A percentile compares a stretch with the other conserved stretches of the same genome.
Conservation (phyloP, 495 filamentous ascomycete species). For the Xylaria palmicola region DNA sequence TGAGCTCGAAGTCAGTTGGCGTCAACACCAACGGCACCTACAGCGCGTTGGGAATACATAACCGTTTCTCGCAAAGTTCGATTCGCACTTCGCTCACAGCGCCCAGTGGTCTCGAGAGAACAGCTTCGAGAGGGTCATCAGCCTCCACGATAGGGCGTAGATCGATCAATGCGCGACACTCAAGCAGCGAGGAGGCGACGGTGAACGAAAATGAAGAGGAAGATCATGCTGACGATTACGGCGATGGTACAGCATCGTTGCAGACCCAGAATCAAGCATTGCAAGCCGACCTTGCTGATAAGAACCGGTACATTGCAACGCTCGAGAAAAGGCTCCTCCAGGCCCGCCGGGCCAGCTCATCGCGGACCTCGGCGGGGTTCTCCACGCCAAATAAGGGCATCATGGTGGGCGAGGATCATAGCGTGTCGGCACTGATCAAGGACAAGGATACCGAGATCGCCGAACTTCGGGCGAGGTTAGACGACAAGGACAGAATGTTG, state of each 20-base stretch:
- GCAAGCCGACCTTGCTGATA: slow-evolving; percentile 90
- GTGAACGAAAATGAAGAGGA: slow-evolving; percentile 64
- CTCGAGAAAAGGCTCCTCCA: slow-evolving; percentile 90
- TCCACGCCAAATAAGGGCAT: slow-evolving; percentile 55
- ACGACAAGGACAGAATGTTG: slow-evolving; percentile 96
- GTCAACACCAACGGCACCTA: slow-evolving; percentile 77
- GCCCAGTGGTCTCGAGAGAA: slow-evolving; percentile 63
- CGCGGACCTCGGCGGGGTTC: slow-evolving; percentile 72
- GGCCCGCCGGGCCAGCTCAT: slow-evolving; percentile 86
- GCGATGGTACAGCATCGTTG: slow-evolving; percentile 80
- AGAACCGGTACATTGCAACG: slow-evolving; percentile 93
- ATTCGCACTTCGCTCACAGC: slow-evolving; percentile 71
- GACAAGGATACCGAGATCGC: slow-evolving; percentile 95
- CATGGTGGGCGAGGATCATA: slow-evolving; percentile 65
- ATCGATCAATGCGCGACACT: slow-evolving; percentile 42
- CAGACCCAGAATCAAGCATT: slow-evolving; percentile 80
- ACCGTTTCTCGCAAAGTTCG: slow-evolving; percentile 59
- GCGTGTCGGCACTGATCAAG: slow-evolving; percentile 64
- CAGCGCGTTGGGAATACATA: slow-evolving; percentile 69
- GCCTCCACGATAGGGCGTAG: slow-evolving; percentile 56
- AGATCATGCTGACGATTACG: slow-evolving; percentile 77
- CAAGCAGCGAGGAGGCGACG: slow-evolving; percentile 38
- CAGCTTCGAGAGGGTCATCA: slow-evolving; percentile 64
- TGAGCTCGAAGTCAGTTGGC: slow-evolving; percentile 91
- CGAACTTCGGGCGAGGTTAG: slow-evolving; percentile 82